phyloP scores from a whole-genome alignment of 1,139 yeast species.

The Zygosaccharomyces pseudobailii region DNA sequence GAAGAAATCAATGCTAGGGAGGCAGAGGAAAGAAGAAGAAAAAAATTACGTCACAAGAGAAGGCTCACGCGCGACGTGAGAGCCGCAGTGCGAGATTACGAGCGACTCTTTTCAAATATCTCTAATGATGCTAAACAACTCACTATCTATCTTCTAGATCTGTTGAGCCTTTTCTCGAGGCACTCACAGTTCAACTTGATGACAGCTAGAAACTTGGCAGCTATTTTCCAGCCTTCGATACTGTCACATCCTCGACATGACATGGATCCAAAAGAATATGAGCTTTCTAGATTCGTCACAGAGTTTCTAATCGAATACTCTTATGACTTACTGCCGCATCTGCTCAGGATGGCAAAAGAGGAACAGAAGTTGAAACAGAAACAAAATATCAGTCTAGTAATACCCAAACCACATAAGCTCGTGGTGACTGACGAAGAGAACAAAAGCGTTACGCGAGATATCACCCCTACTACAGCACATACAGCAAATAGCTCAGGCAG shows the following conservation, averaged over 20 bases:
- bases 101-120: constrained; percentile 51
- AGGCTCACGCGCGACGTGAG: constrained; percentile 54
- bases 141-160: constrained; percentile 77
- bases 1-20: constrained; percentile 34
- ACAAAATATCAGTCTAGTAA: constrained; percentile 4
- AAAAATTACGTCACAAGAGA: constrained; percentile 37
- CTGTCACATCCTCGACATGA: constrained; percentile 90
- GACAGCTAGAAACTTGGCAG: constrained; percentile 92
- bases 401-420: constrained; percentile 12
- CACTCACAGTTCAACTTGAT: constrained; percentile 74
- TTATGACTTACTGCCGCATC: constrained; percentile 64
- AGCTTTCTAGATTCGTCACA: constrained; percentile 77
- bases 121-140: constrained; percentile 59
- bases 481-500: not conserved
- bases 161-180: constrained; percentile 79
- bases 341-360: constrained; percentile 35
- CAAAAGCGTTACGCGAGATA: constrained; percentile 4
- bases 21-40: constrained; percentile 33
- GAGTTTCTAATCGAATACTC: constrained; percentile 88
- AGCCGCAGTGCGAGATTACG: constrained; percentile 68
- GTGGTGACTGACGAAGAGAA: constrained; percentile 12
- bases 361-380: constrained; percentile 14
- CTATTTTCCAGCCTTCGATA: constrained; percentile 93
- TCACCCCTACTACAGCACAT: not conserved
- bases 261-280: constrained; percentile 87